Conservation (phyloP, 202 grass and related monocot genomes). For the Elaeis oleifera region DNA sequence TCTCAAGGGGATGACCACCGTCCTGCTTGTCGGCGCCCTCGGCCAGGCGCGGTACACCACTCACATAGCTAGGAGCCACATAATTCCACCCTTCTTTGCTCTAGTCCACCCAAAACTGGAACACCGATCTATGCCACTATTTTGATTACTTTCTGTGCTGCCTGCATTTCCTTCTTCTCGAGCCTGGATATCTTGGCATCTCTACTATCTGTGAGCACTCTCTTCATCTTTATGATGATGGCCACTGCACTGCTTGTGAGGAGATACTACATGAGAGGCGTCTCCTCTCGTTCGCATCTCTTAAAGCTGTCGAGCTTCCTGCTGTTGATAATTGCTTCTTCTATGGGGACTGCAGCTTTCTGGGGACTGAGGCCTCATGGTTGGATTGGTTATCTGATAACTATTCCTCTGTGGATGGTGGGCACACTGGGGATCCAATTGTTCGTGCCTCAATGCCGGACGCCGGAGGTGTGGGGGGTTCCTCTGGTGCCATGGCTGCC, state of each 20-base stretch:
- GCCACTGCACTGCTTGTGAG: constrained; percentile 70
- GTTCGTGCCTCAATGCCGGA: constrained; percentile 42
- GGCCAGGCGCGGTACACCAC: constrained; percentile 79
- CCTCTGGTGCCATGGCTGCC: constrained; percentile 89
- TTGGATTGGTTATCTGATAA: constrained; percentile 50
- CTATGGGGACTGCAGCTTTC: constrained; percentile 54
- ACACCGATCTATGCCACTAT: constrained; percentile 72
- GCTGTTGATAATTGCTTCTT: constrained; percentile 37
- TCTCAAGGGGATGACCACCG: constrained; percentile 97
- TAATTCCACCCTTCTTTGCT: constrained; percentile 89
- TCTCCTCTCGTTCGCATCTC: constrained; percentile 36
- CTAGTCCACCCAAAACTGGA: constrained; percentile 72
- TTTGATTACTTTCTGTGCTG: constrained; percentile 37
- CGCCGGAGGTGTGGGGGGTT: constrained; percentile 75
- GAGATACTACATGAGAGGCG: constrained; percentile 54
- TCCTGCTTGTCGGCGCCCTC: constrained; percentile 79
- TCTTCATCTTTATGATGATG: constrained; percentile 99
- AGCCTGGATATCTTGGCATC: constrained; percentile 62
- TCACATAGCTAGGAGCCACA: constrained; percentile 94
- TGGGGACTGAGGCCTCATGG: constrained; percentile 50
- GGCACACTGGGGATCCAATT: constrained; percentile 68
- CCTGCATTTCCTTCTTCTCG: constrained; percentile 73
- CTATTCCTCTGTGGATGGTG: constrained; percentile 50
- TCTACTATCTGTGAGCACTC: constrained; percentile 72
- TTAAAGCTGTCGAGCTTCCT: constrained; percentile 33